phyloP scores from a whole-genome alignment of 2,329 filamentous ascomycete species.

The Plectosphaerella cucumerina region DNA sequence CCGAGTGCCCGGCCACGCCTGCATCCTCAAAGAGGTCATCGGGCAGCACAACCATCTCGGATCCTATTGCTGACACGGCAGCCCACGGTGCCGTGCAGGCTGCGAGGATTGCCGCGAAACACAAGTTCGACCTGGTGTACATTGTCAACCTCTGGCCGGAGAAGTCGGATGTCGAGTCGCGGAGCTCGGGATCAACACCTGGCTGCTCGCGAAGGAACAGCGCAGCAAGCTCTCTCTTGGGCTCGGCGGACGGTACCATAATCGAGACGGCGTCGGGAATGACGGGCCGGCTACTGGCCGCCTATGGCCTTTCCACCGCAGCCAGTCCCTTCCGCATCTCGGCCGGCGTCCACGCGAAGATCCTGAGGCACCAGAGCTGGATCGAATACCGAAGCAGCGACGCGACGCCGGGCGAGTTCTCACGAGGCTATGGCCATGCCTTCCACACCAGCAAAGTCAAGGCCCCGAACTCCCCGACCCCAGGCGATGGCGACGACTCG shows the following conservation, averaged over 20 bases:
- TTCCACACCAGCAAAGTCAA: slow-evolving; percentile 41
- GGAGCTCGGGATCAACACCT: slow-evolving; percentile 8
- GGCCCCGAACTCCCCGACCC: background rate
- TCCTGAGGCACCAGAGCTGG: slow-evolving; percentile 46
- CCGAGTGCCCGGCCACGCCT: background rate
- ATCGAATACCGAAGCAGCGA: slow-evolving; percentile 45
- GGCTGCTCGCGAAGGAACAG: slow-evolving; percentile 6
- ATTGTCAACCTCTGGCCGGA: slow-evolving; percentile 55
- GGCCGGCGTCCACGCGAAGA: slow-evolving; percentile 42
- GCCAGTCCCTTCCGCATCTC: slow-evolving; percentile 49
- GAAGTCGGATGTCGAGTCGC: slow-evolving; percentile 15
- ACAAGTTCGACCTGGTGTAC: slow-evolving; percentile 56
- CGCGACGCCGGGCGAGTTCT: slow-evolving; percentile 38
- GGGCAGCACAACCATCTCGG: background rate
- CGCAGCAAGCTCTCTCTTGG: slow-evolving; percentile 2
- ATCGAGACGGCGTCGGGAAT: slow-evolving; percentile 20
- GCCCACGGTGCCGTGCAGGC: slow-evolving; percentile 29
- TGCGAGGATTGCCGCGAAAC: slow-evolving; percentile 50
- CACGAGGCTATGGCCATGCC: slow-evolving; percentile 47
- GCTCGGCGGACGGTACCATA: slow-evolving; percentile 8
- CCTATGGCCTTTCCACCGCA: slow-evolving; percentile 48
- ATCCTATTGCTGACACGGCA: slow-evolving; percentile 10
- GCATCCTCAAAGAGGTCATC: slow-evolving; percentile 7
- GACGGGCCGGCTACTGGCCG: slow-evolving; percentile 49
- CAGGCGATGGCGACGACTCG: slow-evolving; percentile 1